A percentile compares a stretch with the other conserved stretches of the same genome.
Conservation (phyloP, 75 land plant species). For the Gnetum montanum region DNA sequence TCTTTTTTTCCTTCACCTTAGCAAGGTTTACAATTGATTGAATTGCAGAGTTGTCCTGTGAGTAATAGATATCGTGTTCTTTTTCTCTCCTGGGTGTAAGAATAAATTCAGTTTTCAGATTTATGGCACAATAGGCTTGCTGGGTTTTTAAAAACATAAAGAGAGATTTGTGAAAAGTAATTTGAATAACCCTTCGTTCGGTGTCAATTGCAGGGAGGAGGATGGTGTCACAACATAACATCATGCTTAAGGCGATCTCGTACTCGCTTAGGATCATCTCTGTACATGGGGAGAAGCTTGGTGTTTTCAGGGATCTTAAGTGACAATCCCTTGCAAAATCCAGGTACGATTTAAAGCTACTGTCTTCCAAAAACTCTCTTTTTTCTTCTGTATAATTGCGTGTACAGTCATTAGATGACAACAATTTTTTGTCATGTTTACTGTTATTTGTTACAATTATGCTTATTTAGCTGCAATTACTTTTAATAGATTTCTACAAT, state of each 20-base stretch:
- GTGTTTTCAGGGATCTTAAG: conserved; percentile 31
- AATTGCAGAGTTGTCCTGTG: neutral
- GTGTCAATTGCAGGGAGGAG: conserved; percentile 6
- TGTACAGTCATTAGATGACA: conserved; percentile 24
- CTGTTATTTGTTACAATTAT: too few relatives aligned
- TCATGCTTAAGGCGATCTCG: conserved; percentile 7
- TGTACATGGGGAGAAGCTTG: conserved; percentile 15
- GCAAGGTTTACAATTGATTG: neutral
- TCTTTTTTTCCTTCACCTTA: too few relatives aligned
- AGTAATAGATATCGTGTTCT: neutral
- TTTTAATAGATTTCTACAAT: conserved; percentile 46
- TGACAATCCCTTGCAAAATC: conserved; percentile 16
- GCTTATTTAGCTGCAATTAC: neutral
- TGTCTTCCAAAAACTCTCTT: neutral
- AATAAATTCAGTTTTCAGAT: too few relatives aligned
- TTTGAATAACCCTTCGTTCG: neutral
- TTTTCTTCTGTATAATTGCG: neutral
- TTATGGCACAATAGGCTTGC: too few relatives aligned
- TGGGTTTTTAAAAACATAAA: too few relatives aligned
- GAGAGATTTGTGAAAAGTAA: neutral
- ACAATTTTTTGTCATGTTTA: conserved; percentile 33
- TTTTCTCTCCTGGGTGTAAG: neutral
- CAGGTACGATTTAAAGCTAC: conserved; percentile 23
- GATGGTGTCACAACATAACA: conserved; percentile 10
- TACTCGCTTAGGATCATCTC: conserved; percentile 16